Evolutionary conservation across 73 alveolate genomes (phyloP), one percentile per base, ranked within the genome.

Genomic region (Paramecium biaurelia): DNA sequence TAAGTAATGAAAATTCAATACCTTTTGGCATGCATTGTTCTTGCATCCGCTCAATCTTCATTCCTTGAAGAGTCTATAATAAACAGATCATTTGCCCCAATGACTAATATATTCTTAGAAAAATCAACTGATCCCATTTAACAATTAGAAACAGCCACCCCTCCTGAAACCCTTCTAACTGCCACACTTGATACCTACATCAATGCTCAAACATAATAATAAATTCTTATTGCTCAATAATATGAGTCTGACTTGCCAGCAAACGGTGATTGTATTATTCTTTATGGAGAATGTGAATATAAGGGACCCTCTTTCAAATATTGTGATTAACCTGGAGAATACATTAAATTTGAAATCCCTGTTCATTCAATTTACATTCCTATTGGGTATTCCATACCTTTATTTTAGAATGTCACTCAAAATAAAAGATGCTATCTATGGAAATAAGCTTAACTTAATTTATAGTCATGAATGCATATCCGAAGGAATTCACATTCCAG

Each of bases 191-290:
- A 53, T 53, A 53, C 15, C 12, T 53, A 53, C 26, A 53, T 53
- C 11, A 63, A 63, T 30, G 41, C 43, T 8, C 23, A 26, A 26
- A 15, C 15, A 63, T 63, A 63, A 63, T 63, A 63, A 63, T 63
- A 63, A 63, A 41, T 41, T 34, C 58, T 74, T 2, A 34, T 74
- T 37, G 68, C 87, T 15, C 8, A 74, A 34, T n/a, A 28, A 37
- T 79, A 79, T 9, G 76, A 79, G 26, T 45, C 47, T 4, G 12
- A 43, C 20, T 8, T 79, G 24, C 76, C 90, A 24, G 76, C 90
- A 20, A 1, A n/a, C 3, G 90, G 90, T 30, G 90, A 79, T 47
- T 79, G 90, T 23, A 45, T 79, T 23, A 79, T 79, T 47, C 42
- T 79, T 47, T 79, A 79, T 45, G 32, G 56, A 38, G 76, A 79